These are phyloP conservation scores for Panaeolus cyanescens DNA, from an alignment of 768 basidiomycete species.

Conservation along the genomic window DNA sequence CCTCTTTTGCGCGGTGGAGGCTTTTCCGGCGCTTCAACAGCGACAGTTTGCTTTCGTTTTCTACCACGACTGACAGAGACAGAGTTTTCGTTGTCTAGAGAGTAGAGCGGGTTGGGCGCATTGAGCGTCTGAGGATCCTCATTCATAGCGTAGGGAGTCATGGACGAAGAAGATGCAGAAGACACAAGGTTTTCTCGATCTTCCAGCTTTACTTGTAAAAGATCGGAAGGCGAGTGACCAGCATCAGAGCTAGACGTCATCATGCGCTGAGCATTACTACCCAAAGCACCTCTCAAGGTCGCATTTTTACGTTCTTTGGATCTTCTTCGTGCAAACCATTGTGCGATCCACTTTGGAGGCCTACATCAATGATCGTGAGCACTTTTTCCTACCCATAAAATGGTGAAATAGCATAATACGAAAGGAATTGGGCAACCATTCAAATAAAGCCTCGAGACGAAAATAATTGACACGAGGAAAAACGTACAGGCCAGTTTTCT, in stretches of 20 bases:
- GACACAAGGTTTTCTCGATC: constrained; percentile 8
- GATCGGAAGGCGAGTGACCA: constrained; percentile 16
- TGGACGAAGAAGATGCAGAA: constrained; percentile 5
- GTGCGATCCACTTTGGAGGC: constrained; percentile 33
- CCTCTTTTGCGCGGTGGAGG: not conserved
- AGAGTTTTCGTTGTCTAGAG: not conserved
- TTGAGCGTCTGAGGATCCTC: not conserved
- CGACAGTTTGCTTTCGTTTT: not conserved
- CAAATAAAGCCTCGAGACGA: too few relatives aligned
- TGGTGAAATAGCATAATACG: too few relatives aligned
- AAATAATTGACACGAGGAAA: not conserved
- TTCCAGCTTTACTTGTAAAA: constrained; percentile 16
- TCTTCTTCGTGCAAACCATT: constrained; percentile 34
- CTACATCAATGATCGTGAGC: constrained; percentile 13
- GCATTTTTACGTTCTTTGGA: constrained; percentile 23
- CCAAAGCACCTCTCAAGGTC: not conserved
- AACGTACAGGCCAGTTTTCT: not conserved
- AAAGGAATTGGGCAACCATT: too few relatives aligned
- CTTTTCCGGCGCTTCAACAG: not conserved
- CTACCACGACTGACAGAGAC: not conserved
- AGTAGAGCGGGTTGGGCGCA: not conserved
- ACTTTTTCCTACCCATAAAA: not conserved
- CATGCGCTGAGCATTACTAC: not conserved
- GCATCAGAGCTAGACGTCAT: constrained; percentile 7
- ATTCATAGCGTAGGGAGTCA: not conserved